Conservation (phyloP, 1,284 basidiomycete species). For the Rhizoctonia solani region DNA sequence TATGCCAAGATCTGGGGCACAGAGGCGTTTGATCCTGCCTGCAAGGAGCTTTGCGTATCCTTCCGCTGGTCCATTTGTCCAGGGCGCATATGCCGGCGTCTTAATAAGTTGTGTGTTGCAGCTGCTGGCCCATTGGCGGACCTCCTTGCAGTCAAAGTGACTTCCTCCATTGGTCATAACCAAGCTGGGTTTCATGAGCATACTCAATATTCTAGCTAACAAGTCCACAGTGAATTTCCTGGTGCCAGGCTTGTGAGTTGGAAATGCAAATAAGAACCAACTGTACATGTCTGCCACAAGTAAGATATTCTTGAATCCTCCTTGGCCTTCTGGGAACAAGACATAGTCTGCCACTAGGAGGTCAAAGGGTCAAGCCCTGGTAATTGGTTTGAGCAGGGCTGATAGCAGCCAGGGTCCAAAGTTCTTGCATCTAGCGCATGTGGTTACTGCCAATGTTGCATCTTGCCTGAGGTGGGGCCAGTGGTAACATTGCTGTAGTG, state of each 20-base stretch:
- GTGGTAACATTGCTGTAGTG: too few species aligned
- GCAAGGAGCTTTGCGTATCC: too few species aligned
- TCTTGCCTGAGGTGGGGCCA: too few species aligned
- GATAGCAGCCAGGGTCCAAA: conserved; percentile 8
- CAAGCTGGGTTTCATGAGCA: conserved; percentile 40
- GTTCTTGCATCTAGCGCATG: conserved; percentile 34
- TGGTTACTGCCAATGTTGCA: conserved; percentile 6
- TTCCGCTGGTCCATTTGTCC: too few species aligned
- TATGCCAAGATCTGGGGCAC: too few species aligned
- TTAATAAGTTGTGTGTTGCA: neutral
- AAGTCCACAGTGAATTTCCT: conserved; percentile 15
- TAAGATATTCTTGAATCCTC: neutral
- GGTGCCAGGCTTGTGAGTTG: conserved; percentile 36
- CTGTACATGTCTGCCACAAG: conserved; percentile 44
- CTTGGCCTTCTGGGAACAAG: too few species aligned
- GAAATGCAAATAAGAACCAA: conserved; percentile 43
- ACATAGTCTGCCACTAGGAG: too few species aligned
- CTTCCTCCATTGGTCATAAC: conserved; percentile 50
- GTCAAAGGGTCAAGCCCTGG: conserved; percentile 1
- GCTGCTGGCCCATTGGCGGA: conserved; percentile 43
- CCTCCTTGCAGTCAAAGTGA: conserved; percentile 48
- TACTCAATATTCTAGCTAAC: neutral
- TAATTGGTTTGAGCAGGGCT: conserved; percentile 16
- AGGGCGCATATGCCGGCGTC: too few species aligned
- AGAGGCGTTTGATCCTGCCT: too few species aligned